Conservation (phyloP, 169 alveolate genomes). For the Amoebophrya sp. region DNA sequence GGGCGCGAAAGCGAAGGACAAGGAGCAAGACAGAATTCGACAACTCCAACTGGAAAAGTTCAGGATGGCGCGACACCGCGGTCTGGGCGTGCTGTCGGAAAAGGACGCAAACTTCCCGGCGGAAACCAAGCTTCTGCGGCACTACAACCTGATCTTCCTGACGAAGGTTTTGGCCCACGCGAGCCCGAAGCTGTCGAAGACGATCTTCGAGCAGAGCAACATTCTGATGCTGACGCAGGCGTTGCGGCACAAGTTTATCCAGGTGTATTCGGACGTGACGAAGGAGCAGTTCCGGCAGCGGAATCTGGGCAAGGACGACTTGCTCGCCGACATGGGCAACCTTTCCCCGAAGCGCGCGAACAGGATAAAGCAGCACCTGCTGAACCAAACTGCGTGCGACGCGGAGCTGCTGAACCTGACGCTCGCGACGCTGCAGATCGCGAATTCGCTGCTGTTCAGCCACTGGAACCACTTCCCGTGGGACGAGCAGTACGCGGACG, state of each 20-base stretch:
- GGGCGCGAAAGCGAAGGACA: neutral
- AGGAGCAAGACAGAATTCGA: neutral
- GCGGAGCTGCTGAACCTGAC: neutral
- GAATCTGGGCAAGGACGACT: neutral
- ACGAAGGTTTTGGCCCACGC: neutral
- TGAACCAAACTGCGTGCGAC: neutral
- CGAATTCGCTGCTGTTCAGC: neutral
- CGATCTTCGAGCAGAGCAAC: neutral
- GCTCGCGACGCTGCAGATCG: neutral
- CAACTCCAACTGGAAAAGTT: neutral
- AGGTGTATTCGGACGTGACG: neutral
- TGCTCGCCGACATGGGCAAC: neutral
- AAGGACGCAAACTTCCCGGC: neutral
- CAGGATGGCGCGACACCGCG: neutral
- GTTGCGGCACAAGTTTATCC: neutral
- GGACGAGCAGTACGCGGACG: slow-evolving; percentile 2
- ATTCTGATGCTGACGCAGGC: neutral
- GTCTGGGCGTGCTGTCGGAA: neutral
- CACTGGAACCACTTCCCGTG: neutral
- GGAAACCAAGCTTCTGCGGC: neutral
- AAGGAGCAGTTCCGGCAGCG: neutral
- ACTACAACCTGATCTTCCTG: neutral
- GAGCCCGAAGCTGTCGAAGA: neutral
- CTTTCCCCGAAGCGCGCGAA: neutral
- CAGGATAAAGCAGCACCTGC: neutral